These are phyloP conservation scores for Ceriops tagal DNA, from an alignment of 345 rosid genomes.

Conservation along the genomic window DNA sequence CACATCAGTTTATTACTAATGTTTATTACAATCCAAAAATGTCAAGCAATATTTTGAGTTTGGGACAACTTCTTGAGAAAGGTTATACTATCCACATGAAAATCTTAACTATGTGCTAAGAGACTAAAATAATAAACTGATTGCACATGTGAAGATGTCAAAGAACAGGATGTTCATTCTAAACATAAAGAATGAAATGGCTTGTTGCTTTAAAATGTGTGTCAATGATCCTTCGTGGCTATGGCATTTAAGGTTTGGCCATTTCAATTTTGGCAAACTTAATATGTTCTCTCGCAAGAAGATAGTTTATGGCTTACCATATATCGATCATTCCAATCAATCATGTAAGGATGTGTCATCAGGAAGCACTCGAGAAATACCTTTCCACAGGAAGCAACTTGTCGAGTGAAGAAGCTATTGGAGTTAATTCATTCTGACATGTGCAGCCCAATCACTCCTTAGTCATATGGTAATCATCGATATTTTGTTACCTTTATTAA, in stretches of 20 bases:
- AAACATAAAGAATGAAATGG: background rate
- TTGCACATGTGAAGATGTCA: background rate
- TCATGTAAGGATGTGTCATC: background rate
- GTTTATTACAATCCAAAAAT: background rate
- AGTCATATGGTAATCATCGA: too few species aligned
- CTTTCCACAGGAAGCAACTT: too few species aligned
- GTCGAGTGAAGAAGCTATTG: too few species aligned
- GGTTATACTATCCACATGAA: background rate
- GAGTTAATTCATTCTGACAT: too few species aligned
- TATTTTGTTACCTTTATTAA: too few species aligned
- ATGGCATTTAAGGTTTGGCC: background rate
- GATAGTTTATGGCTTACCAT: slow-evolving; percentile 9
- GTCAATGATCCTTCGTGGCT: background rate
- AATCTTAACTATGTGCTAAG: background rate
- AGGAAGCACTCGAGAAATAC: too few species aligned
- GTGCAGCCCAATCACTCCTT: too few species aligned
- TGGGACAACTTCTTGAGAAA: background rate
- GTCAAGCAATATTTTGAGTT: background rate
- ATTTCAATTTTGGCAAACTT: slow-evolving; percentile 1
- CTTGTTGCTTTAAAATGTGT: background rate
- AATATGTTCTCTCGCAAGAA: background rate
- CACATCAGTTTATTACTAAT: background rate
- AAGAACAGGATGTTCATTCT: slow-evolving; percentile 1
- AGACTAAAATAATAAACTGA: too few species aligned
- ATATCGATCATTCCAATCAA: background rate